Evolutionary conservation across 495 filamentous ascomycete genomes (phyloP), one percentile per base, ranked within the genome.

Genomic region (Arthonia radiata): DNA sequence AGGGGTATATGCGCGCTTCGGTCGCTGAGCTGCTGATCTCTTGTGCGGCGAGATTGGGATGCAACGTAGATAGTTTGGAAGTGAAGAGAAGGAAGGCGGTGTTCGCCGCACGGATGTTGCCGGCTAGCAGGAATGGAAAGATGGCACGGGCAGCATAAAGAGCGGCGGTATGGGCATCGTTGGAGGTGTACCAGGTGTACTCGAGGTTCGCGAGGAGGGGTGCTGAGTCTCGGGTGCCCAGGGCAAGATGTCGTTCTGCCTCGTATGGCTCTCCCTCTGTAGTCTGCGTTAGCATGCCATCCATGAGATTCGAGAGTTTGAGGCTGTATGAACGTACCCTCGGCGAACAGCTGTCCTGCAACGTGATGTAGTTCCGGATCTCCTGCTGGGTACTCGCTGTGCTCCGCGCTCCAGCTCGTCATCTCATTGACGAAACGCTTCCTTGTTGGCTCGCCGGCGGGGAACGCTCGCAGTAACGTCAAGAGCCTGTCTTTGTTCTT

Each of bases 301-400:
- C n/a, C n/a, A n/a, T n/a, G n/a, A n/a, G n/a, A n/a, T n/a, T n/a
- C n/a, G n/a, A n/a, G n/a, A n/a, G n/a, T n/a, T n/a, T n/a, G n/a
- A n/a, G n/a, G n/a, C n/a, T n/a, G n/a, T n/a, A n/a, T n/a, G 23
- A 17, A 33, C 46, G 10, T 40, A 71, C 69, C 66, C 48, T 89
- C 76, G 7, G 80, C 81, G 43, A 75, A 90, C 15, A 94, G 54
- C 5, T 67, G 71, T 23, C 86, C 86, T 13, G 71, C 71, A 26
- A 89, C 81, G 51, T 94, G 82, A 44, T 99, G 86, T 31, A 99
- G 54, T 33, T 94, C 89, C 4, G 89, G 78, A 38, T 99, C 86
- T 24, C 86, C 86, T 34, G 79, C 70, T 24, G 89, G 86, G 41
- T 78, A 71, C 22, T 83, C 75, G 32, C 82, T 81, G 40, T 62